These are phyloP conservation scores for Adansonia gregorii DNA, from an alignment of 441 rosid genomes.

Conservation along the genomic window DNA sequence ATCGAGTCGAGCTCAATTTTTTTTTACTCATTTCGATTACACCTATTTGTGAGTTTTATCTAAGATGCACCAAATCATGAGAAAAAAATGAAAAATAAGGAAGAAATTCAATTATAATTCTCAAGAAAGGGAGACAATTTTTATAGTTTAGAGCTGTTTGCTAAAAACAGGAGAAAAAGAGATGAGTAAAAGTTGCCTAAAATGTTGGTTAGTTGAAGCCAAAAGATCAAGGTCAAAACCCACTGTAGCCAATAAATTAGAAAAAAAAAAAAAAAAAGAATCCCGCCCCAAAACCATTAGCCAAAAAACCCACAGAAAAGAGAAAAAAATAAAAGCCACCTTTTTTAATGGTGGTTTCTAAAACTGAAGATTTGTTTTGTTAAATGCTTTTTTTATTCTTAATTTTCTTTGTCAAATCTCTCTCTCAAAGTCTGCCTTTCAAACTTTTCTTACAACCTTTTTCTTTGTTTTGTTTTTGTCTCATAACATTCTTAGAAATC, in stretches of 20 bases:
- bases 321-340: conserved; percentile 14
- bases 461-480: conserved; percentile 18
- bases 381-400: conserved; percentile 19
- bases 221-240: conserved; percentile 50
- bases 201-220: conserved; percentile 38
- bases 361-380: conserved; percentile 34
- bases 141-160: conserved; percentile 14
- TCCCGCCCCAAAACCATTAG: conserved; percentile 18
- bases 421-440: conserved; percentile 36
- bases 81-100: neutral
- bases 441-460: conserved; percentile 22
- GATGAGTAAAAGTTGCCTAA: conserved; percentile 52
- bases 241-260: conserved; percentile 30
- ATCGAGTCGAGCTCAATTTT: too few relatives aligned
- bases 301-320: conserved; percentile 20
- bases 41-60: too few relatives aligned
- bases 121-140: neutral
- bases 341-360: conserved; percentile 31
- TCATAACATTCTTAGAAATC: conserved; percentile 9
- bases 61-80: neutral
- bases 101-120: too few relatives aligned
- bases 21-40: too few relatives aligned
- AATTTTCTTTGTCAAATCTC: conserved; percentile 24
- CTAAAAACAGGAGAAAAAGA: conserved; percentile 28
- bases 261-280: conserved; percentile 20